Percentiles rank a stretch among this genome's conserved stretches.
phyloP scores from a whole-genome alignment of 1,139 yeast genomes.

The Insectozyma bohioensis region DNA sequence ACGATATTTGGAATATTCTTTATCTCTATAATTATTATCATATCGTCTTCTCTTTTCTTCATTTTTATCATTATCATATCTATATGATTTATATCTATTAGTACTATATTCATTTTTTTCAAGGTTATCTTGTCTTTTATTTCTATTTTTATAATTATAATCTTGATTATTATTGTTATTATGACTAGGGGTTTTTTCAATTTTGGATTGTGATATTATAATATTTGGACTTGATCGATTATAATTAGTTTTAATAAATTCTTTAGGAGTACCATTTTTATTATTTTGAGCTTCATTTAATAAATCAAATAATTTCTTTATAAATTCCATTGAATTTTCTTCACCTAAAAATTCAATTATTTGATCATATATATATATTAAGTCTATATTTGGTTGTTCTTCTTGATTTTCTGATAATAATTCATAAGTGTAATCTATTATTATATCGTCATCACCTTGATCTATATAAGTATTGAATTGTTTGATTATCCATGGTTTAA shows the following conservation, averaged over 20 bases:
- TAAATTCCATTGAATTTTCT: conserved; percentile 33
- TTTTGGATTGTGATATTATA: no score
- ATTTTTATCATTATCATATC: conserved; percentile 1
- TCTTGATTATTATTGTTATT: no score
- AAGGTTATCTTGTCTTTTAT: no score
- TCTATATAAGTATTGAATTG: conserved; percentile 31
- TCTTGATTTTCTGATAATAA: conserved; percentile 23
- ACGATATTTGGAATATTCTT: no score
- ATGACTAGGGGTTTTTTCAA: no score
- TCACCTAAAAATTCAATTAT: conserved; percentile 40
- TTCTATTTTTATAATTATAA: no score
- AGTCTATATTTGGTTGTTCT: conserved; percentile 17
- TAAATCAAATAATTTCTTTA: conserved; percentile 39
- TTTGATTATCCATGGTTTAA: conserved; percentile 36
- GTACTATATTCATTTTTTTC: no score
- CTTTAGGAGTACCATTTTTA: conserved; percentile 39
- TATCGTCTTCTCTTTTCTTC: conserved; percentile 2
- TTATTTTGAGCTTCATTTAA: conserved; percentile 41
- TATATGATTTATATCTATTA: no score
- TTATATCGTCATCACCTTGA: conserved; percentile 43
- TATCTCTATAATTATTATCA: neutral
- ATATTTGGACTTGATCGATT: conserved; percentile 1
- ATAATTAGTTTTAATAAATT: conserved; percentile 15
- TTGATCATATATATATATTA: conserved; percentile 35
- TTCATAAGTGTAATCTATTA: conserved; percentile 41